Base-by-base conservation (phyloP, 1,284 basidiomycete species). In the Ceratobasidium papillatum region DNA sequence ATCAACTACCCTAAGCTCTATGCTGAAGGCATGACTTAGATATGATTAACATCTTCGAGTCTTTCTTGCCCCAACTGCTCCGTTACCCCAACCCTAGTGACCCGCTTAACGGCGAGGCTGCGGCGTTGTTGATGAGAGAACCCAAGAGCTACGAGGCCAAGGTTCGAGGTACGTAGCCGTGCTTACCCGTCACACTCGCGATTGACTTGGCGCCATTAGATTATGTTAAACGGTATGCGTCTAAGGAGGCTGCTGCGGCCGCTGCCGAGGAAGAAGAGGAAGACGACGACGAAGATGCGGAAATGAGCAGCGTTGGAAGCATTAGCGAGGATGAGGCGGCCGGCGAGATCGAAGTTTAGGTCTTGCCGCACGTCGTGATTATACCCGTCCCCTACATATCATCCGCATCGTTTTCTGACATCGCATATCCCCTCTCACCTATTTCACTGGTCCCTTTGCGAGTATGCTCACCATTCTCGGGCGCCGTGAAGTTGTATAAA, bases 1-100 rank as follows among this genome's bases (percentile, higher is more conserved):
- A 49, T 58, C 59, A 52, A 75, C 58, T 78, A 69, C 64, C 66
- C 62, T 52, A 30, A 27, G 45, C 8, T 41, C 19, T 73, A 78
- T 43, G 69, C 72, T 73, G 5, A 47, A 47, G 38, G n/a, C 51
- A 34, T 32, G 19, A 27, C 32, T 38, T 80, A 96, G 97, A 99
- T 84, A 96, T 99, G 91, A 95, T 99, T 86, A 99, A 99, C 82
- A 99, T 99, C 79, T 99, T 99, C 80, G 98, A 99, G 82, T 92
- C 95, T 74, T 99, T 99, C 85, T 87, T 99, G 34, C 98, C 97
- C 1, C 98, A 99, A 83, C 89, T 99, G 3, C 85, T 99, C 72
- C 92, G 96, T 59, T 99, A 99, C 83, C 97, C 97, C 77, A 99
- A 99, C 83, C 96, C 98, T 11, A 94, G 96, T 76, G 97, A 99